A percentile compares a stretch with the other conserved stretches of the same genome.
Evolutionary conservation across 306 rosid species (phyloP).

Genomic region (Hylodesmum podocarpum): DNA sequence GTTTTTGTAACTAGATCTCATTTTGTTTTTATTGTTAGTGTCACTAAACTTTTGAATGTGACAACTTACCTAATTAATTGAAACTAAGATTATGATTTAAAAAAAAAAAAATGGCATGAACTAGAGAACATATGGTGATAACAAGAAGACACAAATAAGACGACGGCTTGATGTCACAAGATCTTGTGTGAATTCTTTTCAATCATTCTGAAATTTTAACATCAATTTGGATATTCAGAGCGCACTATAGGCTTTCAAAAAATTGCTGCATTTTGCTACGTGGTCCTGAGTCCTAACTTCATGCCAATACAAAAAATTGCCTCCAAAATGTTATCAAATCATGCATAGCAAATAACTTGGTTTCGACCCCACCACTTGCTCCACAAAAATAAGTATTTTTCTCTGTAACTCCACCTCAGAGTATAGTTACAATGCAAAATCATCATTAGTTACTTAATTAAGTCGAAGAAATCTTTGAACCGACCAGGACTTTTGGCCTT

Average conservation of each 20-base stretch:
- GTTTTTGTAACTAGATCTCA: too few species aligned
- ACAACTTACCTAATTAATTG: background rate
- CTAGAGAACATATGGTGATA: background rate
- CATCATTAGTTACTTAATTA: background rate
- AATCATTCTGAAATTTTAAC: background rate
- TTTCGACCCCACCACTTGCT: slow-evolving; percentile 15
- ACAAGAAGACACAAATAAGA: background rate
- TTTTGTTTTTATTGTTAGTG: background rate
- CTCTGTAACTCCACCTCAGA: background rate
- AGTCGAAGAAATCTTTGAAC: too few species aligned
- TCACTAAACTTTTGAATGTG: background rate
- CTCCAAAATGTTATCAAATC: background rate
- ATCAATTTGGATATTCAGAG: slow-evolving; percentile 3
- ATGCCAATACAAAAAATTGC: background rate
- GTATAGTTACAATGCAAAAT: background rate
- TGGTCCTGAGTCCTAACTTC: background rate
- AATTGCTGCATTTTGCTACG: background rate
- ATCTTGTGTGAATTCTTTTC: background rate
- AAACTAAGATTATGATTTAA: background rate
- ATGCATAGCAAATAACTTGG: slow-evolving; percentile 1
- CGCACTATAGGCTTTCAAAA: background rate
- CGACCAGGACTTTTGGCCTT: too few species aligned
- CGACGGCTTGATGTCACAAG: background rate
- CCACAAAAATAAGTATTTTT: background rate
- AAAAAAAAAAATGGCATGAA: background rate